Conservation (phyloP, 495 filamentous ascomycete genomes). For the Podospora pseudoanserina region DNA sequence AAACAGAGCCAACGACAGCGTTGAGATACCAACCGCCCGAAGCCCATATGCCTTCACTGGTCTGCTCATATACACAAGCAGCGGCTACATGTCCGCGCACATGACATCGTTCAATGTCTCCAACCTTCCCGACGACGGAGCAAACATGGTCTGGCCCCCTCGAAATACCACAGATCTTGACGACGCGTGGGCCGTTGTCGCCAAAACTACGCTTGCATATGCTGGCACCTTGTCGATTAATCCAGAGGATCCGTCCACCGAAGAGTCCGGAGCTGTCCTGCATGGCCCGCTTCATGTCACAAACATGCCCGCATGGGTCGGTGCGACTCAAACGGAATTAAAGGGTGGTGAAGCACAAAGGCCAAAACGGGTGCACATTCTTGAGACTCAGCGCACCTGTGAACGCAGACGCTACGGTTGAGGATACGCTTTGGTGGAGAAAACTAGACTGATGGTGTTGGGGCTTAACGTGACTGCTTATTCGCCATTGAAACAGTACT, state of each 20-base stretch:
- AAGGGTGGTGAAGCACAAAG: background rate
- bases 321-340: background rate
- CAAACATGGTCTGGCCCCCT: background rate
- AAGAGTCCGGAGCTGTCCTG: background rate
- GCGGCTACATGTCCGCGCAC: background rate
- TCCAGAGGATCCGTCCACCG: background rate
- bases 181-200: background rate
- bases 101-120: background rate
- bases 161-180: background rate
- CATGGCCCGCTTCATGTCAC: background rate
- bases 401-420: background rate
- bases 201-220: background rate
- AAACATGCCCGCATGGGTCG: background rate
- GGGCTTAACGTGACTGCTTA: background rate
- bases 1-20: background rate
- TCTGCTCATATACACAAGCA: constrained; percentile 1
- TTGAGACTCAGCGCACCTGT: background rate
- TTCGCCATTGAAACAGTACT: no score
- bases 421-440: background rate
- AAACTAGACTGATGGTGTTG: background rate
- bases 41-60: background rate
- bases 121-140: background rate
- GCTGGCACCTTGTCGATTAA: background rate
- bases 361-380: background rate
- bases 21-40: background rate